phyloP scores from a whole-genome alignment of 2,329 filamentous ascomycete species.

The Trichoderma koningiopsis region DNA sequence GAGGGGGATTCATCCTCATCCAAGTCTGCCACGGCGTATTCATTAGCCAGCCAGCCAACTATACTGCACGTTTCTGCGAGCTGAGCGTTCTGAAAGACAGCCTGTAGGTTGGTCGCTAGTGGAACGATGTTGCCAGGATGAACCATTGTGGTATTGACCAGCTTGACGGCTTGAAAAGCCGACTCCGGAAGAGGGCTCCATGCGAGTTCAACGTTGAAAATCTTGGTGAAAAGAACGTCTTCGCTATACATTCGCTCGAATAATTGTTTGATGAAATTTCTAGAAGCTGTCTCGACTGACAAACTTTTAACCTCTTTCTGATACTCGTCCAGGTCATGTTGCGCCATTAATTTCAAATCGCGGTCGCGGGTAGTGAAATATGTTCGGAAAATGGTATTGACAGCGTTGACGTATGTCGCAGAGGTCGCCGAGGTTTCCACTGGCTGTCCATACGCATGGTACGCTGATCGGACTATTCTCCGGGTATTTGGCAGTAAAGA shows the following conservation, averaged over 20 bases:
- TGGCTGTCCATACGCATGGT: conserved; percentile 54
- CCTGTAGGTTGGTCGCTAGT: conserved; percentile 53
- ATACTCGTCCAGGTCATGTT: conserved; percentile 58
- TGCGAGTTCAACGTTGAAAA: conserved; percentile 59
- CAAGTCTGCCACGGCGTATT: conserved; percentile 56
- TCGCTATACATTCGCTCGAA: conserved; percentile 62
- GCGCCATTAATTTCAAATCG: conserved; percentile 54
- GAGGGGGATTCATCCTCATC: conserved; percentile 61
- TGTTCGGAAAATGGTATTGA: conserved; percentile 56
- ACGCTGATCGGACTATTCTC: conserved; percentile 53
- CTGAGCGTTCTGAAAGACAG: conserved; percentile 50
- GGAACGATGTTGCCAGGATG: conserved; percentile 58
- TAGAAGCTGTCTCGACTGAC: conserved; percentile 56
- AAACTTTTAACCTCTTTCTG: conserved; percentile 53
- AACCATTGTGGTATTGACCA: conserved; percentile 52
- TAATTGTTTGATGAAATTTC: conserved; percentile 61
- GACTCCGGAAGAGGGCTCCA: conserved; percentile 54
- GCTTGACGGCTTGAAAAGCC: conserved; percentile 53
- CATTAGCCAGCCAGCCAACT: conserved; percentile 59
- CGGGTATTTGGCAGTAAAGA: conserved; percentile 59
- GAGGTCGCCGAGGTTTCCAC: conserved; percentile 47
- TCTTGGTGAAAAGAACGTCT: conserved; percentile 53
- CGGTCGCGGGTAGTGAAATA: conserved; percentile 57
- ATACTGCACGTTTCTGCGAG: conserved; percentile 57
- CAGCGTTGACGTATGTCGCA: conserved; percentile 57